These are phyloP conservation scores for Globisporangium camurandrum DNA, from an alignment of 352 stramenopile species.

Conservation along the genomic window DNA sequence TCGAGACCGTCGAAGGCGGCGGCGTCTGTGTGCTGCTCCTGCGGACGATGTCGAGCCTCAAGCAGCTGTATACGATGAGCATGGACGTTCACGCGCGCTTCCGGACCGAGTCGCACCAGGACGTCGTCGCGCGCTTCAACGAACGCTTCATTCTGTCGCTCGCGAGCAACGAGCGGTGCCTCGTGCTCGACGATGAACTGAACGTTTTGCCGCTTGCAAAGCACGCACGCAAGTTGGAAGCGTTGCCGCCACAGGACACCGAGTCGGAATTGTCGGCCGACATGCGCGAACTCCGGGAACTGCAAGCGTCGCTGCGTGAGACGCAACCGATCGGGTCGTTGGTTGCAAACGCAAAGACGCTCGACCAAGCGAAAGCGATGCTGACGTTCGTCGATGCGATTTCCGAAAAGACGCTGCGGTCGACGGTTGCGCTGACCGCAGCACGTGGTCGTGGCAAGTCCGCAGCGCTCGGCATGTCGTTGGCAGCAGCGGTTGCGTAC, in stretches of 20 bases:
- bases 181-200: constrained; percentile 99
- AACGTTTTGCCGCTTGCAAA: constrained; percentile 97
- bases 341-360: constrained; percentile 92
- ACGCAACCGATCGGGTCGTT: constrained; percentile 94
- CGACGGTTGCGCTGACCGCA: constrained; percentile 95
- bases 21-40: constrained; percentile 97
- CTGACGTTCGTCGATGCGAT: constrained; percentile 98
- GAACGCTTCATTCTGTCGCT: constrained; percentile 99
- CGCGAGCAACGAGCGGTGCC: constrained; percentile 90
- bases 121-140: constrained; percentile 98
- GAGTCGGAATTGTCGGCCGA: constrained; percentile 63
- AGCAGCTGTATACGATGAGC: constrained; percentile 98
- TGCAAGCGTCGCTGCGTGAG: constrained; percentile 94
- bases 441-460: constrained; percentile 92
- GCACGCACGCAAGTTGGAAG: constrained; percentile 86
- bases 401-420: constrained; percentile 93
- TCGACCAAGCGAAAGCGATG: constrained; percentile 94
- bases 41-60: constrained; percentile 96
- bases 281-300: constrained; percentile 86
- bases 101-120: constrained; percentile 88
- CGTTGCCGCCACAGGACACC: constrained; percentile 52
- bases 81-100: constrained; percentile 94
- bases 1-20: constrained; percentile 98
- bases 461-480: constrained; percentile 94
- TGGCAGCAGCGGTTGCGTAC: constrained; percentile 79